Evolutionary conservation across 2,329 filamentous ascomycete species (phyloP).

Genomic region (Monilinia fructigena): DNA sequence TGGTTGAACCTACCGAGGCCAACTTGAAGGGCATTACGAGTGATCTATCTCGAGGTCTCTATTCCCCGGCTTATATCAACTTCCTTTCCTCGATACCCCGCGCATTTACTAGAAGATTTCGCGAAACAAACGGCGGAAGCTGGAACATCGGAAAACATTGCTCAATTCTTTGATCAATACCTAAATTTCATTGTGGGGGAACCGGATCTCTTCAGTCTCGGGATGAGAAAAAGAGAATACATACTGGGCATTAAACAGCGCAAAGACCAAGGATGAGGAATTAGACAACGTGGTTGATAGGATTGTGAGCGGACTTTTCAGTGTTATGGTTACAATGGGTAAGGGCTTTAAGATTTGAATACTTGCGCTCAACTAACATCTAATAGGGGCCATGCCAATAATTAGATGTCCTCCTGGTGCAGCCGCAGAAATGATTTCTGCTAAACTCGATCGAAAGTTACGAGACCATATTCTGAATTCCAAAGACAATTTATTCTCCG

Average conservation of each 20-base stretch:
- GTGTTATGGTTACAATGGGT: slow-evolving; percentile 98
- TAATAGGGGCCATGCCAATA: slow-evolving; percentile 79
- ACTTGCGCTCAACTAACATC: slow-evolving; percentile 34
- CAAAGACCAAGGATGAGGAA: slow-evolving; percentile 83
- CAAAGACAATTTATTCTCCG: slow-evolving; percentile 93
- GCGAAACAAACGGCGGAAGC: slow-evolving; percentile 81
- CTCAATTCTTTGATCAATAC: slow-evolving; percentile 94
- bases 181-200: slow-evolving; percentile 96
- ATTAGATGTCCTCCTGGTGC: slow-evolving; percentile 92
- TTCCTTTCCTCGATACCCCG: slow-evolving; percentile 92
- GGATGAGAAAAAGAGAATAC: slow-evolving; percentile 88
- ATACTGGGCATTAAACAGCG: slow-evolving; percentile 96
- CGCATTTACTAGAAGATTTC: slow-evolving; percentile 88
- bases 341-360: slow-evolving; percentile 36
- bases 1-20: slow-evolving; percentile 81
- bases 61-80: slow-evolving; percentile 93
- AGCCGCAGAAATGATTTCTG: slow-evolving; percentile 89
- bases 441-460: slow-evolving; percentile 91
- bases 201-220: slow-evolving; percentile 90
- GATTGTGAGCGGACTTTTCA: slow-evolving; percentile 95
- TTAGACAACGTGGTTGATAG: slow-evolving; percentile 84
- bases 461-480: slow-evolving; percentile 96
- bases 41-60: slow-evolving; percentile 83
- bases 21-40: slow-evolving; percentile 82
- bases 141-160: slow-evolving; percentile 83